Base-by-base conservation (phyloP, 768 basidiomycete species). In the Xanthoconium stramineum region DNA sequence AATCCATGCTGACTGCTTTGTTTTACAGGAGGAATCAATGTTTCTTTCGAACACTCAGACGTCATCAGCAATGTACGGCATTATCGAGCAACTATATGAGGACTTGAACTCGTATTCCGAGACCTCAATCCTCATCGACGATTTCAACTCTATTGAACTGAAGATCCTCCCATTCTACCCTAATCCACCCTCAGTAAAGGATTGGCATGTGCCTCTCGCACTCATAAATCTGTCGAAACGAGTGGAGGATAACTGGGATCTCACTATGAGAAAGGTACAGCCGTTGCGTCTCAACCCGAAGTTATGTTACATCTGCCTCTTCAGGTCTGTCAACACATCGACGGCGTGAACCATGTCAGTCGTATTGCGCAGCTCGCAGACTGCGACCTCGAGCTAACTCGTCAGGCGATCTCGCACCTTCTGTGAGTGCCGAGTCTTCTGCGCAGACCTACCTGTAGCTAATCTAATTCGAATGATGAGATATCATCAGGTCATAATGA, bases 71-170 rank as follows among this genome's bases (percentile, higher is more conserved):
- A 81, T 94, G 33, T 82, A 88, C 66, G 82, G 88, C 15, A 91
- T 98, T 50, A 82, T 98, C 20, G 96, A 99, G 72, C 95, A 98
- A 66, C 79, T 99, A 2, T 98, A 94, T 63, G 95, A 98, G 66
- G 97, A 99, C 64, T 75, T 99, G 62, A 98, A 98, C 72, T 95
- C 94, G 9, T 98, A 96, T 73, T 94, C 93, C 1, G 96, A 98
- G 74, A 94, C 96, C 2, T 93, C 91, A 3, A 95, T 99, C 51
- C 80, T 83, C 2, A 86, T 98, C 60, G 91, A 97, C 70, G 82
- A 83, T 43, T 94, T 94, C 77, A 97, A 95, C 67, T 92, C 94
- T 3, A 89, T 98, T 53, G 95, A 98, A 67, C 73, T 99, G 61
- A 95, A 96, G 70, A 90, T 98, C 43, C 94, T 98, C 58, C 96